Base-by-base conservation (phyloP, 1,139 yeast genomes). In the Komagataea norvegica region DNA sequence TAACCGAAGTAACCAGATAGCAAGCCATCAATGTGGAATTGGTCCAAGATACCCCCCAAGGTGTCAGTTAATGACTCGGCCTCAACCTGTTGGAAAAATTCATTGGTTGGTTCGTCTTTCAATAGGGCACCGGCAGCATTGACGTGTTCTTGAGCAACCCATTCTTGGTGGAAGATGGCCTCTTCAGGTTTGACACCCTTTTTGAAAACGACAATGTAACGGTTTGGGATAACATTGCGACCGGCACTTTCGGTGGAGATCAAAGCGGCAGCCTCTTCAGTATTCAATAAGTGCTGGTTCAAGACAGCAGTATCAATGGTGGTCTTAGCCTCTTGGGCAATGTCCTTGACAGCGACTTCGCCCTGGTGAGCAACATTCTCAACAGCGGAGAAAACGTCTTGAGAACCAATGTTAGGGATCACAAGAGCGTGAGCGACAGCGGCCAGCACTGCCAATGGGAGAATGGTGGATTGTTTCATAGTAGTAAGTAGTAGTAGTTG, bases 201-300 rank as follows among this genome's bases (percentile, higher is more conserved):
- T 68, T 85, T 86, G 65, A 86, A 77, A 34, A 85, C 87, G 46
- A 80, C 61, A 46, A 88, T 84, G 66, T 85, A 88, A 57, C 83
- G 79, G 67, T 84, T 77, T 36, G 88, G 84, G 51, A 86, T 74
- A 37, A 72, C 52, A 49, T 75, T 73, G 42, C 71, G 65, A 27
- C 60, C 54, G 43, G 67, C 67, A 31, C 61, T 49, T 38, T 63
- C 67, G 36, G 65, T 53, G 31, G 66, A 61, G 47, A 70, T 47
- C 33, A 74, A 49, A 21, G 77, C 75, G 21, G 68, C 71, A 31
- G 66, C 59, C 11, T 57, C 55, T 24, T 51, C 54, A 31, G 53
- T 44, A 8, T 57, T 42, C 32, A 62, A 41, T 28, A 51, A 36
- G 26, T 37, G 43, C 27, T 42, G 40, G 22, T 45, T 38, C 40